A percentile compares a stretch with the other conserved stretches of the same genome.
phyloP scores from a whole-genome alignment of 768 basidiomycete genomes.

The Xanthoconium stramineum region DNA sequence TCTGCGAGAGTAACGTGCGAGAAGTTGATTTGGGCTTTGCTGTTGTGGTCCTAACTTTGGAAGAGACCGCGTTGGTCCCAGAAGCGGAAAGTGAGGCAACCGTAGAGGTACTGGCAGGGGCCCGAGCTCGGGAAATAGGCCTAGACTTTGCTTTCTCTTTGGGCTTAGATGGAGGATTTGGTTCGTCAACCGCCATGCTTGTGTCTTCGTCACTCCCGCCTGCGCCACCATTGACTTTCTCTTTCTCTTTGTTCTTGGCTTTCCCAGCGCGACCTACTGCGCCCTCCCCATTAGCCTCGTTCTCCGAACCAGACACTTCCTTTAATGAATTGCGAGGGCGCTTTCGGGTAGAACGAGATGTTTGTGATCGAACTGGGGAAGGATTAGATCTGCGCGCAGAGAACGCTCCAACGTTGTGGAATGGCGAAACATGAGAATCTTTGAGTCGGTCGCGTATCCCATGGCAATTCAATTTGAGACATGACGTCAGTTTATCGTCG shows the following conservation, averaged over 20 bases:
- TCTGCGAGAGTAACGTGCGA: conserved; percentile 23
- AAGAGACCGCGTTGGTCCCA: not conserved
- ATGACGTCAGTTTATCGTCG: conserved; percentile 67
- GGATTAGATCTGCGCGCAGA: conserved; percentile 22
- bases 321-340: conserved; percentile 24
- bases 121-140: conserved; percentile 8
- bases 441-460: conserved; percentile 30
- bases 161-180: conserved; percentile 7
- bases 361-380: conserved; percentile 24
- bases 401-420: conserved; percentile 4
- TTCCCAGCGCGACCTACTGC: conserved; percentile 4
- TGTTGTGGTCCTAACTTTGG: conserved; percentile 1
- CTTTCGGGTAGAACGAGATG: conserved; percentile 19
- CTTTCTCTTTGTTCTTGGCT: conserved; percentile 9
- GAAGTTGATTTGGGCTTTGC: conserved; percentile 16
- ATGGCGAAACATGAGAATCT: not conserved
- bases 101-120: conserved; percentile 6
- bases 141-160: conserved; percentile 13
- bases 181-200: conserved; percentile 11
- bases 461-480: conserved; percentile 53
- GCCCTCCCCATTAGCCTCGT: conserved; percentile 15
- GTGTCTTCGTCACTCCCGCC: conserved; percentile 1
- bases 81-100: not conserved
- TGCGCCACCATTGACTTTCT: not conserved
- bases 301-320: conserved; percentile 17